Conservation (phyloP, 768 basidiomycete genomes). For the Cyclocybe cylindracea region DNA sequence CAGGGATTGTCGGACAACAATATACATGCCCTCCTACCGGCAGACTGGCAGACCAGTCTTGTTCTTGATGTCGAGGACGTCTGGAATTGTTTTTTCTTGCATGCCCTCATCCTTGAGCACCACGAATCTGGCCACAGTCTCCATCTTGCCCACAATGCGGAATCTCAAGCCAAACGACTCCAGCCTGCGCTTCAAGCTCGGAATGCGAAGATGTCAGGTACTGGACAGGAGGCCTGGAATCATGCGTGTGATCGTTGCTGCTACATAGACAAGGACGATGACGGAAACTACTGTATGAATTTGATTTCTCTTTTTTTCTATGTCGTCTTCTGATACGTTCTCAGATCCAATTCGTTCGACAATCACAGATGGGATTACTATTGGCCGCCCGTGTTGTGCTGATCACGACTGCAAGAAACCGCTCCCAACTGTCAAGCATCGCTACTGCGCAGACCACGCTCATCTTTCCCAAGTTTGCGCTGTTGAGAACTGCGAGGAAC, state of each 20-base stretch:
- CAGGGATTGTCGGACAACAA: conserved; percentile 7
- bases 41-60: background rate
- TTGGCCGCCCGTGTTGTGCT: conserved; percentile 32
- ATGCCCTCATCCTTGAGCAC: conserved; percentile 20
- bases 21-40: conserved; percentile 9
- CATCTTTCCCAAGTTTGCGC: background rate
- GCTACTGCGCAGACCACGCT: background rate
- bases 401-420: conserved; percentile 24
- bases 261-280: conserved; percentile 11
- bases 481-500: background rate
- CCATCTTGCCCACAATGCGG: conserved; percentile 16
- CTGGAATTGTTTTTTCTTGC: conserved; percentile 24
- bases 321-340: background rate
- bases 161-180: conserved; percentile 18
- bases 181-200: conserved; percentile 19
- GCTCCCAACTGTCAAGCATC: background rate
- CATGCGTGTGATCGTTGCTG: conserved; percentile 30
- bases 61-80: conserved; percentile 17
- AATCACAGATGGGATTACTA: conserved; percentile 31
- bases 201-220: conserved; percentile 22
- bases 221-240: conserved; percentile 29
- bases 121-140: conserved; percentile 7
- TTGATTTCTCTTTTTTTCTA: background rate
- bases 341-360: conserved; percentile 10
- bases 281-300: conserved; percentile 10